Percentiles rank a stretch among this genome's conserved stretches.
Conservation (phyloP, 1,139 yeast species). For the Sugiyamaella sp. region DNA sequence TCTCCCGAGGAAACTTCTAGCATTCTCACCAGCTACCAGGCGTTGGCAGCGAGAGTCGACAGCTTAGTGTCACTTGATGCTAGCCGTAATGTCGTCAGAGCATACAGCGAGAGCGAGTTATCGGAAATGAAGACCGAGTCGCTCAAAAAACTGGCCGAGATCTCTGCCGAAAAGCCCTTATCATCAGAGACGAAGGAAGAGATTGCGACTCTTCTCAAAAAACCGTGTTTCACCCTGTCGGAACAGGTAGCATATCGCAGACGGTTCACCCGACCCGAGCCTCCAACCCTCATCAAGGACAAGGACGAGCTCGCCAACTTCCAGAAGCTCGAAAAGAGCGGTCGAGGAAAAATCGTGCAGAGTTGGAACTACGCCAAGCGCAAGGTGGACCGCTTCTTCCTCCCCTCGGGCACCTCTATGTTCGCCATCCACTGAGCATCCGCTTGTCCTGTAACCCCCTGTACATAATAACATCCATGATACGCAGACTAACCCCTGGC, state of each 20-base stretch:
- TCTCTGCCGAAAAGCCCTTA: slow-evolving; percentile 20
- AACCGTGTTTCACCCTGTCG: slow-evolving; percentile 45
- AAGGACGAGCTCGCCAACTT: slow-evolving; percentile 33
- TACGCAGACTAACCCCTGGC: neutral
- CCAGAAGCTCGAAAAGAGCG: slow-evolving; percentile 43
- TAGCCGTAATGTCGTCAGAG: slow-evolving; percentile 30
- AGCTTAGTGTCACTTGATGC: slow-evolving; percentile 33
- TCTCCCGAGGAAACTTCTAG: slow-evolving; percentile 30
- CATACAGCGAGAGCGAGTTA: slow-evolving; percentile 40
- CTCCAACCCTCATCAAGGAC: slow-evolving; percentile 26
- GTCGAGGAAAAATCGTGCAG: slow-evolving; percentile 46
- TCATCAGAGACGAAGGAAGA: slow-evolving; percentile 43
- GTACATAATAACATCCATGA: slow-evolving; percentile 12
- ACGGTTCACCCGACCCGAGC: slow-evolving; percentile 40
- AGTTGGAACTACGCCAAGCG: slow-evolving; percentile 55
- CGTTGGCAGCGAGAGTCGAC: slow-evolving; percentile 37
- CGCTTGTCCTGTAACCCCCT: neutral
- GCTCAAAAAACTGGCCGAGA: slow-evolving; percentile 28
- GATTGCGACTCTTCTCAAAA: slow-evolving; percentile 41
- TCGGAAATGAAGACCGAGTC: slow-evolving; percentile 39
- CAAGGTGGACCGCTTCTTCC: slow-evolving; percentile 43
- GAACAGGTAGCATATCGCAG: slow-evolving; percentile 48
- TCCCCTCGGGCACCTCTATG: slow-evolving; percentile 29
- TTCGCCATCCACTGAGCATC: slow-evolving; percentile 24
- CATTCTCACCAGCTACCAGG: slow-evolving; percentile 43